Conservation (phyloP, 129 eudicot species). For the Tanacetum coccineum region DNA sequence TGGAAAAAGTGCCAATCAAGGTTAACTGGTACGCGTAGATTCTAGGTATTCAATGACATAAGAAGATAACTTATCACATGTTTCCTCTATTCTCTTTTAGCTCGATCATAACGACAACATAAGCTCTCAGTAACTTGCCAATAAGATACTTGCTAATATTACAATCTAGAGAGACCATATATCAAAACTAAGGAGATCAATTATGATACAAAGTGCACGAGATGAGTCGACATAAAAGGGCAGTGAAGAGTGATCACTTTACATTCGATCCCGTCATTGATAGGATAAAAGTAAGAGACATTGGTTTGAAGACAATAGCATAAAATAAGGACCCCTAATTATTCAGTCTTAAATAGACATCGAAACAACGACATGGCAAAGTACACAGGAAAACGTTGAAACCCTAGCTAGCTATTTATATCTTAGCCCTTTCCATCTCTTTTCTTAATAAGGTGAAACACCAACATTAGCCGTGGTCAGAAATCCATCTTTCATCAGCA, state of each 20-base stretch:
- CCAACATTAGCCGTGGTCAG: slow-evolving; percentile 83
- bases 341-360: slow-evolving; percentile 39
- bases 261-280: slow-evolving; percentile 13
- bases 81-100: slow-evolving; percentile 9
- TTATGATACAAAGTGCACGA: slow-evolving; percentile 21
- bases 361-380: slow-evolving; percentile 26
- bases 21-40: background rate
- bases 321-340: slow-evolving; percentile 41
- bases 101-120: background rate
- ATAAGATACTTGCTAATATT: background rate
- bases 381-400: slow-evolving; percentile 25
- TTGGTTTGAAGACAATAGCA: slow-evolving; percentile 25
- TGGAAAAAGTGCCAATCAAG: slow-evolving; percentile 15
- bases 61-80: slow-evolving; percentile 25
- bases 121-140: background rate
- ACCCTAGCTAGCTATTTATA: slow-evolving; percentile 41
- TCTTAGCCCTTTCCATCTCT: slow-evolving; percentile 21
- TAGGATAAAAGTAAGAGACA: slow-evolving; percentile 16
- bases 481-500: slow-evolving; percentile 98
- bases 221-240: slow-evolving; percentile 14
- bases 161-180: background rate
- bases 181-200: slow-evolving; percentile 20
- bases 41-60: slow-evolving; percentile 19
- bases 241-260: slow-evolving; percentile 15
- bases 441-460: slow-evolving; percentile 57